A percentile compares a stretch with the other conserved stretches of the same genome.
phyloP scores from a whole-genome alignment of 768 basidiomycete genomes.

The Thelephora ganbajun region DNA sequence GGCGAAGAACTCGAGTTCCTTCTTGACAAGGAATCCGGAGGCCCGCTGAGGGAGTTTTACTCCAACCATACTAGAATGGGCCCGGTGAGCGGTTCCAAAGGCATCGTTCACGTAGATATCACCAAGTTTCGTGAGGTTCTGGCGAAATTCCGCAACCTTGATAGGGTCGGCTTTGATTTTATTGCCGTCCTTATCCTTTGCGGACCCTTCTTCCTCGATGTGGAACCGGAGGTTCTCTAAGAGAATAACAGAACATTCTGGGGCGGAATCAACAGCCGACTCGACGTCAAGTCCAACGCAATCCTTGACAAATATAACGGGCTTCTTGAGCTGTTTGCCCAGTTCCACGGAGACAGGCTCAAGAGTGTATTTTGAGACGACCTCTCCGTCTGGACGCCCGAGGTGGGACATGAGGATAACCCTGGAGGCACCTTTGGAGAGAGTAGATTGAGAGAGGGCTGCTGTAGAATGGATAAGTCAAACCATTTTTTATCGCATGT shows the following conservation, averaged over 20 bases:
- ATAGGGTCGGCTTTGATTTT: slow-evolving; percentile 89
- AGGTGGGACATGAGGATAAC: slow-evolving; percentile 97
- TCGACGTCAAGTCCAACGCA: slow-evolving; percentile 83
- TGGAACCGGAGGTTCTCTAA: slow-evolving; percentile 98
- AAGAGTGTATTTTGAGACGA: slow-evolving; percentile 80
- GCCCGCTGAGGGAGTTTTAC: slow-evolving; percentile 86
- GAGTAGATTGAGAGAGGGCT: slow-evolving; percentile 1
- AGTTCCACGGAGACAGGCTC: slow-evolving; percentile 76
- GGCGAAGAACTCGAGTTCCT: slow-evolving; percentile 97
- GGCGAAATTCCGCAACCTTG: slow-evolving; percentile 71
- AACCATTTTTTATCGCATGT: slow-evolving; percentile 81
- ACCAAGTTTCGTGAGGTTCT: slow-evolving; percentile 79
- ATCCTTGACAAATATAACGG: slow-evolving; percentile 72
- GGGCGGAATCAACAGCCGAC: slow-evolving; percentile 52
- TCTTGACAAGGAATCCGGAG: slow-evolving; percentile 94
- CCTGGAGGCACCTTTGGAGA: slow-evolving; percentile 49
- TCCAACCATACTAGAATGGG: slow-evolving; percentile 98
- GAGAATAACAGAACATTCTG: slow-evolving; percentile 64
- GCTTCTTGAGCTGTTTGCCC: slow-evolving; percentile 52
- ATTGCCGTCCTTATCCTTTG: slow-evolving; percentile 85
- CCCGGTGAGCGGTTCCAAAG: slow-evolving; percentile 96
- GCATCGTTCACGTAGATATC: slow-evolving; percentile 98
- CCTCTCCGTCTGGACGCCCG: slow-evolving; percentile 90
- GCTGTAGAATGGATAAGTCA: slow-evolving; percentile 3
- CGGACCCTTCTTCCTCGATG: slow-evolving; percentile 92